Percentiles rank a stretch among this genome's conserved stretches.
These are phyloP conservation scores for Epichloe baconii DNA, from an alignment of 2,329 filamentous ascomycete genomes.

Conservation along the genomic window DNA sequence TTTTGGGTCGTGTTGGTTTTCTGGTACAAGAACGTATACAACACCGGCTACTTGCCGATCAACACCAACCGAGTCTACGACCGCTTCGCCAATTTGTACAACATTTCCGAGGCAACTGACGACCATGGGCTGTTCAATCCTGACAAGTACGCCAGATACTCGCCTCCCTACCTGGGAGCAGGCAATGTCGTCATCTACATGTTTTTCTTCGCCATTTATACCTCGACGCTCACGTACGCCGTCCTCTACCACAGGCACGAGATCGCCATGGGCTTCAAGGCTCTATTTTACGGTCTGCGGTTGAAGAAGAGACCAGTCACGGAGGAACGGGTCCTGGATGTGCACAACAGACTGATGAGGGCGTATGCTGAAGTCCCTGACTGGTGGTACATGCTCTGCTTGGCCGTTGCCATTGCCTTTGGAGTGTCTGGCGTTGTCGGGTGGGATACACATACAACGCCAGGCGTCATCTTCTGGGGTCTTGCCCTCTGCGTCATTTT, in stretches of 20 bases:
- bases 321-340: conserved; percentile 26
- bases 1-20: conserved; percentile 41
- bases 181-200: conserved; percentile 38
- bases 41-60: conserved; percentile 40
- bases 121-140: conserved; percentile 30
- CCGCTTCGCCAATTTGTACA: conserved; percentile 33
- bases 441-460: conserved; percentile 37
- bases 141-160: conserved; percentile 35
- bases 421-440: conserved; percentile 33
- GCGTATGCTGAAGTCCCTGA: conserved; percentile 35
- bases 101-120: conserved; percentile 29
- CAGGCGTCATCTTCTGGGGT: conserved; percentile 38
- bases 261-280: conserved; percentile 35
- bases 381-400: conserved; percentile 38
- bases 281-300: conserved; percentile 31
- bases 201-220: conserved; percentile 42
- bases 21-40: conserved; percentile 47
- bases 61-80: conserved; percentile 39
- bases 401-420: conserved; percentile 30
- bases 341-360: conserved; percentile 36
- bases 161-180: conserved; percentile 36
- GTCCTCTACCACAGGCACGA: conserved; percentile 39
- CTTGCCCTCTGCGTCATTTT: conserved; percentile 36
- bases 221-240: conserved; percentile 37
- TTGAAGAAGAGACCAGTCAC: conserved; percentile 23